Evolutionary conservation across 2,329 filamentous ascomycete species (phyloP).

Genomic region (Colletotrichum plurivorum): DNA sequence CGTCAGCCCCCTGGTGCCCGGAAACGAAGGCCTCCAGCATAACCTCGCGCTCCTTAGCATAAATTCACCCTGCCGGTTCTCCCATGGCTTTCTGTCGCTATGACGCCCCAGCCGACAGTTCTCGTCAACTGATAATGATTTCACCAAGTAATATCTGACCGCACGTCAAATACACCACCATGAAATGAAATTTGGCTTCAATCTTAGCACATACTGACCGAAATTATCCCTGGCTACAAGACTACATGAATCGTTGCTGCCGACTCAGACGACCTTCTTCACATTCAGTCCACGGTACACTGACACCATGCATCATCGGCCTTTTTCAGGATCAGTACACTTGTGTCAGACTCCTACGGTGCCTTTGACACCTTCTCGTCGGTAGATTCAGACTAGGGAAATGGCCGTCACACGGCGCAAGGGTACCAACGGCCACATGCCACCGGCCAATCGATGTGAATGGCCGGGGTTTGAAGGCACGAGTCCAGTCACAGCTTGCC

Average conservation of each 20-base stretch:
- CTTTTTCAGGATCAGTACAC: neutral
- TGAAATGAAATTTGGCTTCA: too few species aligned
- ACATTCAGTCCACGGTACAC: neutral
- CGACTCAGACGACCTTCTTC: too few species aligned
- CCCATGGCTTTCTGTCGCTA: too few species aligned
- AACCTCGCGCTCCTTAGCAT: neutral
- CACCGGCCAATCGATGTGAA: neutral
- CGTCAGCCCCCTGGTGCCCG: neutral
- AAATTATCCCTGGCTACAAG: too few species aligned
- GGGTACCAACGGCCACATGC: neutral
- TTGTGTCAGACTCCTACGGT: neutral
- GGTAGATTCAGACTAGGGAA: neutral
- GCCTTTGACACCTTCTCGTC: neutral
- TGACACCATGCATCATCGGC: neutral
- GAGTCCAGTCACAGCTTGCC: neutral
- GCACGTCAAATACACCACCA: too few species aligned
- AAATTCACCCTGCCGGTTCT: neutral
- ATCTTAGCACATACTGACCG: too few species aligned
- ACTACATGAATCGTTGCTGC: too few species aligned
- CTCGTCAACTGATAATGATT: too few species aligned
- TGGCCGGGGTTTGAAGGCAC: neutral
- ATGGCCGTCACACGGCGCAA: neutral
- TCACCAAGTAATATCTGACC: too few species aligned
- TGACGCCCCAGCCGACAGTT: too few species aligned
- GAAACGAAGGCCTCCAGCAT: neutral